Conservation (phyloP, 192 early-diverging fungal species). For the Piromyces finnis region DNA sequence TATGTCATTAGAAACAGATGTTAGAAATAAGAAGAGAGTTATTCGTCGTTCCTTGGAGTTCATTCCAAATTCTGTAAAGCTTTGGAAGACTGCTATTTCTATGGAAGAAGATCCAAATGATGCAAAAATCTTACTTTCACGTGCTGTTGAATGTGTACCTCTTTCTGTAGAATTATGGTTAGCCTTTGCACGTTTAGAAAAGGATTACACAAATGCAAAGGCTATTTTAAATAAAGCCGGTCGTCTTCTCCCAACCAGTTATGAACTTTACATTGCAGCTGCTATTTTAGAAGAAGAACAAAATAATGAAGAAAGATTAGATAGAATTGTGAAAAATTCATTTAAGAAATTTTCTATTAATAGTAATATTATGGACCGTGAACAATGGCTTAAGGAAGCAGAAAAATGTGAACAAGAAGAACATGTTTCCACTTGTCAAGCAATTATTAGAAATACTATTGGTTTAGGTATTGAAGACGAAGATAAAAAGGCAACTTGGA, state of each 20-base stretch:
- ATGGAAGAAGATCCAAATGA: constrained; percentile 85
- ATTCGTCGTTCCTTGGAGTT: constrained; percentile 81
- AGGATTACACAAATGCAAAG: constrained; percentile 61
- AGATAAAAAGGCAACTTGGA: constrained; percentile 64
- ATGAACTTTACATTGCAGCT: constrained; percentile 91
- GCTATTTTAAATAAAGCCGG: constrained; percentile 84
- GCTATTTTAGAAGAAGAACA: constrained; percentile 80
- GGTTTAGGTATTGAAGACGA: constrained; percentile 52
- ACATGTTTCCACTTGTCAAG: constrained; percentile 55
- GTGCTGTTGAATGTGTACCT: constrained; percentile 88
- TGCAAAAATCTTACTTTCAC: constrained; percentile 72
- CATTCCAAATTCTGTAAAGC: constrained; percentile 72
- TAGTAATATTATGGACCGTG: constrained; percentile 54
- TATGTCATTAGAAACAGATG: constrained; percentile 62
- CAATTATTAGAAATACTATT: constrained; percentile 66
- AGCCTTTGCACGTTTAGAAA: constrained; percentile 79
- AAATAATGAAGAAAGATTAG: constrained; percentile 40
- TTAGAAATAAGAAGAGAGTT: constrained; percentile 58
- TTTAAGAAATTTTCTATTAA: constrained; percentile 43
- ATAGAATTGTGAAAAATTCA: constrained; percentile 50
- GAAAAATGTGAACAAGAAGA: constrained; percentile 63
- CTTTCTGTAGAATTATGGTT: constrained; percentile 86
- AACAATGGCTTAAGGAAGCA: constrained; percentile 80
- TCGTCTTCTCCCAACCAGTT: constrained; percentile 58
- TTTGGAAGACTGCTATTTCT: constrained; percentile 85